Conservation (phyloP, 2,329 filamentous ascomycete genomes). For the Bipolaris zeicola region DNA sequence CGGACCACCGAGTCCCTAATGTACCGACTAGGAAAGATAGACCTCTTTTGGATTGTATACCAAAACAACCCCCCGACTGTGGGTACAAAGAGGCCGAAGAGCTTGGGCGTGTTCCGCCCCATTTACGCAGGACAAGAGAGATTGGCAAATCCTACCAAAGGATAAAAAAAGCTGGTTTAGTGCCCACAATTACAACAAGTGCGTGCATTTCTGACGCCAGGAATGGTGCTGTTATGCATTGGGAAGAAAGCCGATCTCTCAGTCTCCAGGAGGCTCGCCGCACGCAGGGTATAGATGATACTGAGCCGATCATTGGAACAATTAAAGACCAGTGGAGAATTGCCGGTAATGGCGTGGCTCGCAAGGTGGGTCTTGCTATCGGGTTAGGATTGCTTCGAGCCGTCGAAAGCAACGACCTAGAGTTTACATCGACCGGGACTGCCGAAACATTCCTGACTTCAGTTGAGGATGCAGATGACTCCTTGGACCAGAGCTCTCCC, state of each 20-base stretch:
- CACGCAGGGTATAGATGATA: conserved; percentile 72
- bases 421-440: not conserved
- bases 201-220: conserved; percentile 57
- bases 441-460: not conserved
- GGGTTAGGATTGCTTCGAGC: conserved; percentile 61
- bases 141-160: conserved; percentile 56
- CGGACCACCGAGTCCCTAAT: conserved; percentile 66
- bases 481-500: no score
- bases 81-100: conserved; percentile 43
- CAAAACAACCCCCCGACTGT: conserved; percentile 56
- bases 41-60: conserved; percentile 62
- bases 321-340: conserved; percentile 65
- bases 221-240: conserved; percentile 65
- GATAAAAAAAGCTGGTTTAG: conserved; percentile 58
- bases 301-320: conserved; percentile 70
- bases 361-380: conserved; percentile 69
- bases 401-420: conserved; percentile 1
- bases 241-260: conserved; percentile 65
- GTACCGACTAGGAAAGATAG: conserved; percentile 39
- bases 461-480: not conserved
- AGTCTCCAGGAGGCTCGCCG: conserved; percentile 70
- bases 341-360: conserved; percentile 77
- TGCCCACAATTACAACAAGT: conserved; percentile 68
- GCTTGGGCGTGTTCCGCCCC: conserved; percentile 40
- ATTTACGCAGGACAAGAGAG: conserved; percentile 30